A percentile compares a stretch with the other conserved stretches of the same genome.
phyloP scores from a whole-genome alignment of 1,284 basidiomycete genomes.

The Malassezia slooffiae region DNA sequence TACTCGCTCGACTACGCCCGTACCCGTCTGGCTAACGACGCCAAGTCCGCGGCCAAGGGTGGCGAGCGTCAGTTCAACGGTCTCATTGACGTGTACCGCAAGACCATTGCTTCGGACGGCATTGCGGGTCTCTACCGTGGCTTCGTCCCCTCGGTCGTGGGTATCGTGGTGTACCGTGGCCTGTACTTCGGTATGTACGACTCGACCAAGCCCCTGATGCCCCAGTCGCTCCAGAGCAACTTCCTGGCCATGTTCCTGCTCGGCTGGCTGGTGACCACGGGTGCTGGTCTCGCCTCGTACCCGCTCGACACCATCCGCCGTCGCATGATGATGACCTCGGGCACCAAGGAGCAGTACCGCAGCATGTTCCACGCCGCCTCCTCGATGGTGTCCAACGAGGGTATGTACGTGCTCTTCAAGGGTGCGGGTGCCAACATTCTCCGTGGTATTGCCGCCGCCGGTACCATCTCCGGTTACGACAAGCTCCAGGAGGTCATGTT shows the following conservation, averaged over 20 bases:
- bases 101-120: slow-evolving; percentile 46
- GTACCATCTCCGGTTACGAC: slow-evolving; percentile 75
- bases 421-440: slow-evolving; percentile 88
- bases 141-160: slow-evolving; percentile 46
- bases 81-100: slow-evolving; percentile 47
- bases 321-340: slow-evolving; percentile 48
- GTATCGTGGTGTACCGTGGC: slow-evolving; percentile 47
- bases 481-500: slow-evolving; percentile 61
- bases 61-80: slow-evolving; percentile 48
- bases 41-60: slow-evolving; percentile 46
- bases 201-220: slow-evolving; percentile 47
- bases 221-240: slow-evolving; percentile 41
- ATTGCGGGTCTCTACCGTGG: slow-evolving; percentile 47
- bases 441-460: slow-evolving; percentile 94
- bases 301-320: slow-evolving; percentile 47
- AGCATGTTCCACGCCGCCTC: slow-evolving; percentile 57
- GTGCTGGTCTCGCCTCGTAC: slow-evolving; percentile 47
- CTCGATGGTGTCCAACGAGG: slow-evolving; percentile 75
- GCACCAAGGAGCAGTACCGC: slow-evolving; percentile 45
- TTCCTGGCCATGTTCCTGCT: slow-evolving; percentile 46
- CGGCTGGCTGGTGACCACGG: slow-evolving; percentile 46
- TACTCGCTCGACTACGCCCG: slow-evolving; percentile 48
- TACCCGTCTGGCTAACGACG: slow-evolving; percentile 48
- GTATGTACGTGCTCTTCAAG: slow-evolving; percentile 61
- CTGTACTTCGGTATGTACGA: slow-evolving; percentile 48